phyloP scores from a whole-genome alignment of 192 early-diverging fungal species.

The Helicostylum pulchrum region DNA sequence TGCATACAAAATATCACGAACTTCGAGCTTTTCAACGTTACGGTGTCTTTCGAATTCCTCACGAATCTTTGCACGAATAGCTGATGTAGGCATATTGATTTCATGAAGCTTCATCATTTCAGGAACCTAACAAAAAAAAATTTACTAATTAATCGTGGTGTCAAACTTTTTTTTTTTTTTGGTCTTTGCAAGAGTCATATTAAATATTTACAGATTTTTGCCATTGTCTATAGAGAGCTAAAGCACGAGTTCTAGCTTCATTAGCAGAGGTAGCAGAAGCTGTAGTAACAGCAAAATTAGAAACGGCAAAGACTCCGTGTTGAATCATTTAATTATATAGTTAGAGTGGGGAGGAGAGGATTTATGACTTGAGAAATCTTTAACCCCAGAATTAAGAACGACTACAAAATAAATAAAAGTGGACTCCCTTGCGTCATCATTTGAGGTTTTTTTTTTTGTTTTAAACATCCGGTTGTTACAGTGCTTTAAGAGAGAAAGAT shows the following conservation, averaged over 20 bases:
- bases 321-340: slow-evolving; percentile 13
- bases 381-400: slow-evolving; percentile 16
- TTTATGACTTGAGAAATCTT: not conserved
- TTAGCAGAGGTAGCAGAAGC: slow-evolving; percentile 56
- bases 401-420: slow-evolving; percentile 3
- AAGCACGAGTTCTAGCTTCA: slow-evolving; percentile 59
- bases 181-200: not conserved
- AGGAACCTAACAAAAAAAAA: slow-evolving; percentile 52
- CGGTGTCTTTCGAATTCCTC: slow-evolving; percentile 88
- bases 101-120: slow-evolving; percentile 71
- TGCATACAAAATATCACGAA: slow-evolving; percentile 81
- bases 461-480: too few species aligned
- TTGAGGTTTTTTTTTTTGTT: too few species aligned
- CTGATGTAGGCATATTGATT: slow-evolving; percentile 66
- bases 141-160: not conserved
- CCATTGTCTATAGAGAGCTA: slow-evolving; percentile 71
- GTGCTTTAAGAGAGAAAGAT: too few species aligned
- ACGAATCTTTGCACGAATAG: slow-evolving; percentile 79
- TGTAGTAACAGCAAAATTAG: slow-evolving; percentile 51
- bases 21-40: slow-evolving; percentile 67
- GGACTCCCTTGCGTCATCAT: not conserved
- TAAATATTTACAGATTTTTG: slow-evolving; percentile 55
- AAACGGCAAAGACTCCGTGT: slow-evolving; percentile 29
- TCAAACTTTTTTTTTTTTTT: slow-evolving; percentile 1
- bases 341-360: slow-evolving; percentile 11